Evolutionary conservation across 441 rosid genomes (phyloP), one percentile per base, ranked within the genome.

Genomic region (Pelargonium fulgidum): DNA sequence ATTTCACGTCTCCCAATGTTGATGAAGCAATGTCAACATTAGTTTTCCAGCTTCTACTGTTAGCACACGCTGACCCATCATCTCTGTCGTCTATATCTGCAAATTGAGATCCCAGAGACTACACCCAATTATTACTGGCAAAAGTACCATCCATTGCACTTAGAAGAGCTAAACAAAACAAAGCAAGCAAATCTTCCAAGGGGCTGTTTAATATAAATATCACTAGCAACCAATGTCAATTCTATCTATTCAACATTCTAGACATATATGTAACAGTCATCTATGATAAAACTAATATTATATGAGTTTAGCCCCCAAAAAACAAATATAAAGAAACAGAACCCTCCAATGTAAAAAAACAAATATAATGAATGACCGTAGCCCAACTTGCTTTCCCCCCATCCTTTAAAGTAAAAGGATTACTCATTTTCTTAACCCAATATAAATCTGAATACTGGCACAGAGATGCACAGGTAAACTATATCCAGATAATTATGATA

Each of bases 1-100:
- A 19, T 62, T 70, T 70, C 36, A 62, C 66, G 13, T 70, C 67
- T 70, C 68, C 73, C 16, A 52, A 26, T n/a, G 73, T 17, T 20
- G 73, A 62, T 47, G 73, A 62, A 45, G 67, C 56, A 29, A 63
- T 24, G 59, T 14, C 48, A 71, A 50, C 16, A 16, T 44, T 36
- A 8, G 29, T 68, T 24, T 62, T n/a, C 14, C 61, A 62, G 66
- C 67, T 63, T 16, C 66, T n/a, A 4, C 19, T 41, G 19, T 12
- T 48, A 24, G 19, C 20, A 56, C 26, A 7, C 11, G 62, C 62
- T 56, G 62, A 56, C 20, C 62, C 62, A 4, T 56, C 62, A 16
- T 56, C 20, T 56, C 62, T 7, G 26, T 70, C 6, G 39, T 70
- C 13, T 16, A 24, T 48, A 44, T 62, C 65, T 45, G 17, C 33